A percentile compares a stretch with the other conserved stretches of the same genome.
These are phyloP conservation scores for Calonectria henricotiae DNA, from an alignment of 2,329 filamentous ascomycete genomes.

Conservation along the genomic window DNA sequence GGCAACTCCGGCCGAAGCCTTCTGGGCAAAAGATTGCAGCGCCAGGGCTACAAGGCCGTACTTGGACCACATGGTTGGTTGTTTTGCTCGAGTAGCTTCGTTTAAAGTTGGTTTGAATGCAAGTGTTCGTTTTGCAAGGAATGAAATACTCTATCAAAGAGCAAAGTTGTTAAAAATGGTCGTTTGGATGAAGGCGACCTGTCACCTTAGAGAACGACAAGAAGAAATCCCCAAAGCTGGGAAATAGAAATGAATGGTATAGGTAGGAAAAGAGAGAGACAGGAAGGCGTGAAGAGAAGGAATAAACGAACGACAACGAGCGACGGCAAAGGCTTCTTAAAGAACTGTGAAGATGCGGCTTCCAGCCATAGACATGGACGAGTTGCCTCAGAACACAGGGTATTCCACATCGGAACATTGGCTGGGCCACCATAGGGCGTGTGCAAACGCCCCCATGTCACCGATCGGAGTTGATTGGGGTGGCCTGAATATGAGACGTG, in stretches of 20 bases:
- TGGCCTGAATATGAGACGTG: constrained; percentile 53
- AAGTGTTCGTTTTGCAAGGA: constrained; percentile 29
- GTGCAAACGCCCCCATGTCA: constrained; percentile 40
- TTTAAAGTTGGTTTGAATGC: constrained; percentile 34
- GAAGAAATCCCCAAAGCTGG: constrained; percentile 48
- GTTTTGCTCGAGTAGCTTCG: constrained; percentile 44
- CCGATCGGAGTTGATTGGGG: constrained; percentile 50
- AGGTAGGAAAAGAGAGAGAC: constrained; percentile 43
- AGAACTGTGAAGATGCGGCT: constrained; percentile 15
- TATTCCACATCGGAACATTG: constrained; percentile 36
- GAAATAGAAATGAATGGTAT: constrained; percentile 48
- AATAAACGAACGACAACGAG: constrained; percentile 30
- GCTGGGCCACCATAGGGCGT: constrained; percentile 38
- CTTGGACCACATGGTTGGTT: constrained; percentile 48
- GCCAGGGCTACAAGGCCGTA: constrained; percentile 48
- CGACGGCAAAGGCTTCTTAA: constrained; percentile 42
- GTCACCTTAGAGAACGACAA: constrained; percentile 54
- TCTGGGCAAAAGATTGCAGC: constrained; percentile 46
- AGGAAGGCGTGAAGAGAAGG: constrained; percentile 40
- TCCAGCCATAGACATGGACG: constrained; percentile 15
- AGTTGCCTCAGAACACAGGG: constrained; percentile 31
- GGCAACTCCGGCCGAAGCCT: constrained; percentile 46
- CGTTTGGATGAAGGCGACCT: constrained; percentile 47
- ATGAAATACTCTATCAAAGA: constrained; percentile 53
- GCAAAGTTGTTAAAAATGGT: constrained; percentile 40